Percentiles rank a stretch among this genome's conserved stretches.
Conservation (phyloP, 305 asterid genomes). For the Stenogyne calaminthoides region DNA sequence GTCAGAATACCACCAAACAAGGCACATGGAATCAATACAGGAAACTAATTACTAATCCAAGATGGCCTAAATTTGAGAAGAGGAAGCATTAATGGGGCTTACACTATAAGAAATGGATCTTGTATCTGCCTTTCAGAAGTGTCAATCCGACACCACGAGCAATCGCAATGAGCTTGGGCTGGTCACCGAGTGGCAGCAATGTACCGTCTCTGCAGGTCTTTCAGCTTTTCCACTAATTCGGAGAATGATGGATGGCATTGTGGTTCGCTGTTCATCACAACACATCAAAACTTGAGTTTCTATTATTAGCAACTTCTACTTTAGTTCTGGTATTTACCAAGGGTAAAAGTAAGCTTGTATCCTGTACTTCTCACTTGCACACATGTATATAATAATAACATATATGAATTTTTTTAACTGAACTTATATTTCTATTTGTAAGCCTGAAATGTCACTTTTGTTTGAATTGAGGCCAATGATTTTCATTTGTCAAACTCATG, state of each 20-base stretch:
- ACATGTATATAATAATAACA: too few species aligned
- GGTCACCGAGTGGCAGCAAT: too few species aligned
- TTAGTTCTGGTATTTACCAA: not conserved
- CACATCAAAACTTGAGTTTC: not conserved
- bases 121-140: too few species aligned
- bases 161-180: too few species aligned
- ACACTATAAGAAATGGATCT: not conserved
- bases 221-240: slow-evolving; percentile 76
- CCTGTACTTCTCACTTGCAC: too few species aligned
- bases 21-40: too few species aligned
- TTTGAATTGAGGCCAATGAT: not conserved
- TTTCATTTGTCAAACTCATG: not conserved
- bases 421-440: too few species aligned
- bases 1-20: too few species aligned
- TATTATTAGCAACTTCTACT: not conserved
- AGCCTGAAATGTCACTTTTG: not conserved
- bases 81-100: not conserved
- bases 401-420: too few species aligned
- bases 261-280: slow-evolving; percentile 51
- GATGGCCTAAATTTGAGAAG: not conserved
- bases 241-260: slow-evolving; percentile 70
- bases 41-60: too few species aligned
- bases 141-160: too few species aligned
- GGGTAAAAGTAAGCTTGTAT: too few species aligned
- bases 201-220: slow-evolving; percentile 62